Percentiles rank a stretch among this genome's conserved stretches.
Conservation (phyloP, 2,329 filamentous ascomycete species). For the Fusarium gaditjirri region DNA sequence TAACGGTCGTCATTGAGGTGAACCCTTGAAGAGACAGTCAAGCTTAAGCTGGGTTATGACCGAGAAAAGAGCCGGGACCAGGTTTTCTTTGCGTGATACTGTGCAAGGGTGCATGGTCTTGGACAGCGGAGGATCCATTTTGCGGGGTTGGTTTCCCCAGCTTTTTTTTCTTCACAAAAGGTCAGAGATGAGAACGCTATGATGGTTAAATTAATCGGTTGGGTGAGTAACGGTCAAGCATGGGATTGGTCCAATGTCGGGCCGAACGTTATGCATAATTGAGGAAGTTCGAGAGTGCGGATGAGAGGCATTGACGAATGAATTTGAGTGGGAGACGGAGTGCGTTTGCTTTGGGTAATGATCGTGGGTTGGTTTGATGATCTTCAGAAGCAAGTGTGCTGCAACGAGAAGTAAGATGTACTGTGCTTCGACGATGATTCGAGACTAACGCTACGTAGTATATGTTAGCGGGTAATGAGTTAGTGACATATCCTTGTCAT, state of each 20-base stretch:
- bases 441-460: background rate
- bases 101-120: conserved; percentile 8
- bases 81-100: conserved; percentile 16
- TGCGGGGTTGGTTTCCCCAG: conserved; percentile 28
- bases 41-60: conserved; percentile 4
- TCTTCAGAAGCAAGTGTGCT: background rate
- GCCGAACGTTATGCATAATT: conserved; percentile 24
- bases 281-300: background rate
- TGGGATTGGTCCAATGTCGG: conserved; percentile 18
- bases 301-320: conserved; percentile 9
- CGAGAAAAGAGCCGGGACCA: conserved; percentile 36
- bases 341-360: conserved; percentile 4
- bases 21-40: background rate
- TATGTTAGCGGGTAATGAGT: rapidly evolving
- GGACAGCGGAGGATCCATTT: conserved; percentile 11
- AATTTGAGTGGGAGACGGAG: background rate
- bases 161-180: background rate
- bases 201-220: conserved; percentile 8
- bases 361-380: background rate
- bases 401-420: background rate
- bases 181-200: background rate
- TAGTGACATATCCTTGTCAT: background rate
- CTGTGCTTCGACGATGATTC: rapidly evolving
- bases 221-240: background rate
- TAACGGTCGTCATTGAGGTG: background rate